Evolutionary conservation across 2,329 filamentous ascomycete genomes (phyloP).

Genomic region (Aspergillus hortae): DNA sequence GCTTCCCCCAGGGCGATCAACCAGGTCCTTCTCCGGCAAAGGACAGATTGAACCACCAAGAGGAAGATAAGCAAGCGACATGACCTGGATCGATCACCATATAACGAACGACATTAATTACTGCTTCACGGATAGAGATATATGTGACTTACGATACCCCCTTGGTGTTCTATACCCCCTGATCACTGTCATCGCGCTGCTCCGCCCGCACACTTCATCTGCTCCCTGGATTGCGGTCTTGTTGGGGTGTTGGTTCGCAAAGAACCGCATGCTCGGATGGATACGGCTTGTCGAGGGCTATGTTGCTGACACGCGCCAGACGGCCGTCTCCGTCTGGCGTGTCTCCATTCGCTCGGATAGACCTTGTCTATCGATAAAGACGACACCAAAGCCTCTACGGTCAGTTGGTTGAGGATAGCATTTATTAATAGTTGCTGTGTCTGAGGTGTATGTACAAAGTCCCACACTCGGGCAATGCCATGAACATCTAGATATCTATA

Average conservation of each 20-base stretch:
- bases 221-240: no score
- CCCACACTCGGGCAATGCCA: constrained; percentile 4
- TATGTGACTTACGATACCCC: not conserved
- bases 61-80: not conserved
- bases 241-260: no score
- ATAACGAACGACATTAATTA: not conserved
- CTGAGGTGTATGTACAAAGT: constrained; percentile 10
- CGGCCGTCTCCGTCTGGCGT: no score
- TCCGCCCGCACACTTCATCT: no score
- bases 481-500: constrained; percentile 5
- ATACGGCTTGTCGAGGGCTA: no score
- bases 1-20: constrained; percentile 53
- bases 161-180: no score
- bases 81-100: not conserved
- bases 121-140: not conserved
- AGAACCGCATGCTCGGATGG: no score
- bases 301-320: no score
- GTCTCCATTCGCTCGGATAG: no score
- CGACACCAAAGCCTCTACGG: not conserved
- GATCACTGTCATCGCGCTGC: no score
- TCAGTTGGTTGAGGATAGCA: not conserved
- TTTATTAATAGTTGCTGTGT: not conserved
- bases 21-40: constrained; percentile 13
- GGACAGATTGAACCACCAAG: constrained; percentile 1
- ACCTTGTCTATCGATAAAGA: no score